A percentile compares a stretch with the other conserved stretches of the same genome.
Conservation (phyloP, 2,329 filamentous ascomycete species). For the Calonectria hongkongensis region DNA sequence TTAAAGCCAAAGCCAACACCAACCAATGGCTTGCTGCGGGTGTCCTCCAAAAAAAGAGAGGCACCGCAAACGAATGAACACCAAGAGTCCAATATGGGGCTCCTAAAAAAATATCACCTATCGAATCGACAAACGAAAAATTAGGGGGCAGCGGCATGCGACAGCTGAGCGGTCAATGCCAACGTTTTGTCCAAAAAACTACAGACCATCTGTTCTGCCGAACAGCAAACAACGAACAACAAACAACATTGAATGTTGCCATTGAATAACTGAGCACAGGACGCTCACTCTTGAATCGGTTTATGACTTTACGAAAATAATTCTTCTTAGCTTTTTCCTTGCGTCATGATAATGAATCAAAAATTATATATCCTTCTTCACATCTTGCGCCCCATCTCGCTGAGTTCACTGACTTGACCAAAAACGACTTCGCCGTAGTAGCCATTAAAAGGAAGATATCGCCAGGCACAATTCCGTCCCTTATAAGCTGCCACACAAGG, state of each 20-base stretch:
- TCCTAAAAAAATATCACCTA: not conserved
- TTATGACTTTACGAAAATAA: slow-evolving; percentile 36
- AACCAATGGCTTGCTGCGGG: not conserved
- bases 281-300: slow-evolving; percentile 22
- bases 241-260: slow-evolving; percentile 21
- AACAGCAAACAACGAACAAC: not conserved
- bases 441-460: not conserved
- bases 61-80: not conserved
- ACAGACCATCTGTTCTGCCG: slow-evolving; percentile 13
- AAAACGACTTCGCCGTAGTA: not conserved
- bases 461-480: no score
- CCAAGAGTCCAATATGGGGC: not conserved
- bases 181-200: slow-evolving; percentile 15
- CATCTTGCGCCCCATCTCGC: not conserved
- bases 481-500: not conserved
- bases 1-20: slow-evolving; percentile 3
- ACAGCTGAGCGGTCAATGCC: not conserved
- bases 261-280: slow-evolving; percentile 7
- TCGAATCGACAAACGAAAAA: slow-evolving; percentile 3
- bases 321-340: slow-evolving; percentile 34
- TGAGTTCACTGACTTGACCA: not conserved
- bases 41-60: not conserved
- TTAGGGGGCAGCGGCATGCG: not conserved
- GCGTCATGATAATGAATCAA: slow-evolving; percentile 30
- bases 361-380: not conserved